Evolutionary conservation across 148 eudicot species (phyloP), one percentile per base, ranked within the genome.

Genomic region (Pharnaceum exiguum): DNA sequence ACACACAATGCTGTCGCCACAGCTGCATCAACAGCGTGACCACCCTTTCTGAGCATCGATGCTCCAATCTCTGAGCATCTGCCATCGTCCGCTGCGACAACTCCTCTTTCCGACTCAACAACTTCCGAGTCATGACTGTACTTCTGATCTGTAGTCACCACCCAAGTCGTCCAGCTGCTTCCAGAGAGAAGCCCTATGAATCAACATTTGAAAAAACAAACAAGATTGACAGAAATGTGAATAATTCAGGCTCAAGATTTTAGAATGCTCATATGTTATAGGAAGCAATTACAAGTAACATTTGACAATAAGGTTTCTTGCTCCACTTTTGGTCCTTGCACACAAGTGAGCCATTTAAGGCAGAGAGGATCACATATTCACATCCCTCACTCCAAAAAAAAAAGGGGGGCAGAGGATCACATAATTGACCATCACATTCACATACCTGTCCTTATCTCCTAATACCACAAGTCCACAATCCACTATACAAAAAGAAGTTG

Each of bases 21-120:
- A n/a, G 96, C 89, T 36, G 99, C 96, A 75, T 93, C 99, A 5
- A 93, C 85, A 1, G 96, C 99, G 32, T 93, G 96, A 7, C 99
- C 99, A 0, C 95, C 96, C 11, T 24, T 57, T 47, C 81, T 55
- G 28, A 93, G 95, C 37, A 83, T 65, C 6, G 79, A 77, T 7
- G 69, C 82, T 27, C 99, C 96, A 5, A 86, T 87, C 55, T 89
- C 80, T 0, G 99, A 93, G 79, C 99, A 93, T 11, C 99, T 74
- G 10, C 70, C 79, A 39, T 93, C 96, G 54, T 93, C 99, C 29
- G 99, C 96, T 22, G 99, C 99, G 50, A 88, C 94, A 32, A 93
- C 95, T 15, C 85, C 99, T 59, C 51, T 55, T 10, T 75, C 69
- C 4, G 99, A 86, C 57, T 81, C 82, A 39, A 79, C 79, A 48